A percentile compares a stretch with the other conserved stretches of the same genome.
Conservation (phyloP, 2,329 filamentous ascomycete genomes). For the Venturiaceae sp. region DNA sequence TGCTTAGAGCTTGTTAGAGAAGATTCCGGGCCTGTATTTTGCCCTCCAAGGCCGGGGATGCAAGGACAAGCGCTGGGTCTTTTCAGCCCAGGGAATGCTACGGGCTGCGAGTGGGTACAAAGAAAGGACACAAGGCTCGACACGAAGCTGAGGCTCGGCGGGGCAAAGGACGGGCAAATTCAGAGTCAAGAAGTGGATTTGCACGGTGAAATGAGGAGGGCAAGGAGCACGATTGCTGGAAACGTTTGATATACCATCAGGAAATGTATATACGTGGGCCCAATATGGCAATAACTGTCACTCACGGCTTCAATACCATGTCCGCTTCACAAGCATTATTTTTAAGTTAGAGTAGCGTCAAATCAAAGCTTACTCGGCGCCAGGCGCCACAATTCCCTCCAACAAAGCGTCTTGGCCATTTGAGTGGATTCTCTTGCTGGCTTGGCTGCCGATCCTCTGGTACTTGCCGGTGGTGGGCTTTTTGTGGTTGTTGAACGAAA, state of each 20-base stretch:
- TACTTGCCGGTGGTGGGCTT: neutral
- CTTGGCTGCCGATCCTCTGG: neutral
- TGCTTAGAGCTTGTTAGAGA: neutral
- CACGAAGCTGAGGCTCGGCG: neutral
- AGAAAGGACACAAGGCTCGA: neutral
- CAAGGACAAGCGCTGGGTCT: neutral
- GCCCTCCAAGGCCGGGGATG: neutral
- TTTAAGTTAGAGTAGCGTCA: constrained; percentile 1
- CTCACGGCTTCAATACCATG: neutral
- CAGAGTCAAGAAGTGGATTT: neutral
- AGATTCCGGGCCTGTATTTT: neutral
- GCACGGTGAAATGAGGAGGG: neutral
- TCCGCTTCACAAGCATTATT: neutral
- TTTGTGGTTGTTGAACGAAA: neutral
- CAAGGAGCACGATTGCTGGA: neutral
- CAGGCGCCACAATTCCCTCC: neutral
- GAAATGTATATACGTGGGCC: neutral
- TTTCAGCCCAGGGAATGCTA: neutral
- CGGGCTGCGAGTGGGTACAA: neutral
- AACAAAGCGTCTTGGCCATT: neutral
- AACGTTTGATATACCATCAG: neutral
- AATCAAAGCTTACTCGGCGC: neutral
- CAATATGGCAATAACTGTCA: neutral
- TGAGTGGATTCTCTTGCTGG: neutral
- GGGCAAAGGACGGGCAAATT: neutral